Evolutionary conservation across 2,329 filamentous ascomycete species (phyloP).

Genomic region (Talaromyces funiculosus): DNA sequence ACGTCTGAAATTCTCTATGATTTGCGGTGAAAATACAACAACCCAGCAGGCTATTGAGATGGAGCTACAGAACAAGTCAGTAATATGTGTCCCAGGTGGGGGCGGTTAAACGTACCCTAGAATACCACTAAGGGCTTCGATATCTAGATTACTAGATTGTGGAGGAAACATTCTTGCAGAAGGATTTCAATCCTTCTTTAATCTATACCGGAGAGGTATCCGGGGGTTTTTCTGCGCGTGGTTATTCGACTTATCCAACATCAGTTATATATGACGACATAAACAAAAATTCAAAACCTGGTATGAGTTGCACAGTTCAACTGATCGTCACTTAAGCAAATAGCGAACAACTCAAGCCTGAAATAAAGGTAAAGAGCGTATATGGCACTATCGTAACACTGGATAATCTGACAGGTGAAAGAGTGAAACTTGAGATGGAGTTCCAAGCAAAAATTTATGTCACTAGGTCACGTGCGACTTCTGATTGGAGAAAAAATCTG

Average conservation of each 20-base stretch:
- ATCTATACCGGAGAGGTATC: not conserved
- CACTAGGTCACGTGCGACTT: slow-evolving; percentile 7
- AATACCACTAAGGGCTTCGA: slow-evolving; percentile 88
- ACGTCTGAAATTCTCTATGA: slow-evolving; percentile 87
- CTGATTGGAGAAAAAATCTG: slow-evolving; percentile 11
- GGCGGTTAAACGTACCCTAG: slow-evolving; percentile 57
- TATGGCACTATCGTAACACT: not conserved
- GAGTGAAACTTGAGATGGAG: not conserved
- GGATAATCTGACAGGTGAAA: not conserved
- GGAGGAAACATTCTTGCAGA: slow-evolving; percentile 31
- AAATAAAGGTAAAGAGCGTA: not conserved
- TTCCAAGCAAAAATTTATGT: slow-evolving; percentile 8
- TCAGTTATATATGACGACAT: not conserved
- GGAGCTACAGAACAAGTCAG: slow-evolving; percentile 51
- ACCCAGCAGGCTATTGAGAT: slow-evolving; percentile 98
- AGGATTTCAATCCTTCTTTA: not conserved
- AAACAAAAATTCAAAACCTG: not conserved
- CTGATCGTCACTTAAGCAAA: not conserved
- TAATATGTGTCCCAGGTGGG: no score
- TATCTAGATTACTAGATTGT: slow-evolving; percentile 59
- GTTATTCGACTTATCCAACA: not conserved
- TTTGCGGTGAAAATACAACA: slow-evolving; percentile 94
- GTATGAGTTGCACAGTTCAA: not conserved
- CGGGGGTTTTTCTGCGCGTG: not conserved
- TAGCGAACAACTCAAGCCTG: not conserved